Base-by-base conservation (phyloP, 768 basidiomycete genomes). In the Auricularia sp. region DNA sequence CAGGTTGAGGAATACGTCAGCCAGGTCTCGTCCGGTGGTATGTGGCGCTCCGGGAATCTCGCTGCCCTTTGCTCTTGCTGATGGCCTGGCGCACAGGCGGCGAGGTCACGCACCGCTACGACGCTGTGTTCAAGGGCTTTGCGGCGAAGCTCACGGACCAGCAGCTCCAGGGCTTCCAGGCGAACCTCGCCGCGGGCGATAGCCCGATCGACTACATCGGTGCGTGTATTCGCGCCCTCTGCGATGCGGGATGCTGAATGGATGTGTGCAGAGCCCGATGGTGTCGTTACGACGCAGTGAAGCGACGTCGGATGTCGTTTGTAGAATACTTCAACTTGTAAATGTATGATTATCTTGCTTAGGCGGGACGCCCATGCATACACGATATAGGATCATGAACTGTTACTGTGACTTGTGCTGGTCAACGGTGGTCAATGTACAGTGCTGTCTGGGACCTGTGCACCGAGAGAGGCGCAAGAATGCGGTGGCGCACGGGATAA, bases 181-280 rank as follows among this genome's bases (percentile, higher is more conserved):
- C 65, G 33, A 59, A 59, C 56, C 14, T 59, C 29, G 69, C 76
- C 42, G 68, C 73, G 36, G 72, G 51, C 29, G 68, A 67, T 35
- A 75, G 71, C 61, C 62, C 74, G 63, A 78, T 83, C 65, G 75
- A 77, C 65, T 83, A 80, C 72, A 81, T 83, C 65, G 82, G 83
- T 83, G 54, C 10, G 77, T 70, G 33, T 33, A 24, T 18, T 21
- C 14, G 7, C 7, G 44, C 29, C 33, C 29, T 34, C 36, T 39
- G 14, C 47, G 18, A 18, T 51, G 6, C 47, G 5, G 5, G 18
- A 18, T 21, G 47, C 21, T 21, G 47, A 18, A 11, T 29, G 29
- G 29, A 8, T 24, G 10, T 51, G 11, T 18, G 21, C 47, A 51
- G 47, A 59, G 56, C 16, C 56, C 14, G 56, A 59, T 18, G 56